Evolutionary conservation across 192 early-diverging fungal species (phyloP).

Genomic region (Diversispora epigaea): DNA sequence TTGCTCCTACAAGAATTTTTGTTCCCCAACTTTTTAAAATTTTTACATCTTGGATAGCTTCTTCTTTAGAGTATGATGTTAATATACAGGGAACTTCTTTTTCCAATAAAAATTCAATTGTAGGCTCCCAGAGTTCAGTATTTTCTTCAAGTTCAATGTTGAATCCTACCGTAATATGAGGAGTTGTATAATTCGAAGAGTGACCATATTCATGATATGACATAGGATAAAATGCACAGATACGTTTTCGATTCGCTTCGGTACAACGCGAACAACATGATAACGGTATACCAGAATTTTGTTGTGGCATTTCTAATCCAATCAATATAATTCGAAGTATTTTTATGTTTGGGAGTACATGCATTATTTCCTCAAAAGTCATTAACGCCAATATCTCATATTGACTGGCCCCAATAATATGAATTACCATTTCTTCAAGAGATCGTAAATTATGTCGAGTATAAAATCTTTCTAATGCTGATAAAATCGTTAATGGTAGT

Average conservation of each 20-base stretch:
- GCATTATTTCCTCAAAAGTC: constrained; percentile 31
- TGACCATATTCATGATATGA: constrained; percentile 20
- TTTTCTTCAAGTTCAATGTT: constrained; percentile 28
- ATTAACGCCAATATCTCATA: constrained; percentile 18
- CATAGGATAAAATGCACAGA: neutral
- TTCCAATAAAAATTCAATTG: constrained; percentile 20
- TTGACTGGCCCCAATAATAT: constrained; percentile 16
- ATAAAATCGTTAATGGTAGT: constrained; percentile 19
- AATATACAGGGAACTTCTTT: constrained; percentile 24
- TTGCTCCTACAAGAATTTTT: constrained; percentile 13
- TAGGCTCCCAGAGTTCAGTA: constrained; percentile 18
- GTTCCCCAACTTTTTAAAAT: constrained; percentile 14
- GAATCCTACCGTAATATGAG: constrained; percentile 26
- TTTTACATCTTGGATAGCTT: constrained; percentile 18
- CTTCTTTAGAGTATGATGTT: constrained; percentile 29
- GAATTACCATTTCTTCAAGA: constrained; percentile 23
- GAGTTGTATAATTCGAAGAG: constrained; percentile 2
- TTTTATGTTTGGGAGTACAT: constrained; percentile 19
- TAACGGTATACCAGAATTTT: neutral
- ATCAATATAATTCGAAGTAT: constrained; percentile 1
- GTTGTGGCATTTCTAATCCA: constrained; percentile 19
- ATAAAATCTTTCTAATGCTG: constrained; percentile 24
- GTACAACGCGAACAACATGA: constrained; percentile 25
- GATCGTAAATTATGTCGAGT: neutral
- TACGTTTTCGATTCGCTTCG: constrained; percentile 18